Evolutionary conservation across 2,329 filamentous ascomycete species (phyloP).

Genomic region (Monosporascus sp.): DNA sequence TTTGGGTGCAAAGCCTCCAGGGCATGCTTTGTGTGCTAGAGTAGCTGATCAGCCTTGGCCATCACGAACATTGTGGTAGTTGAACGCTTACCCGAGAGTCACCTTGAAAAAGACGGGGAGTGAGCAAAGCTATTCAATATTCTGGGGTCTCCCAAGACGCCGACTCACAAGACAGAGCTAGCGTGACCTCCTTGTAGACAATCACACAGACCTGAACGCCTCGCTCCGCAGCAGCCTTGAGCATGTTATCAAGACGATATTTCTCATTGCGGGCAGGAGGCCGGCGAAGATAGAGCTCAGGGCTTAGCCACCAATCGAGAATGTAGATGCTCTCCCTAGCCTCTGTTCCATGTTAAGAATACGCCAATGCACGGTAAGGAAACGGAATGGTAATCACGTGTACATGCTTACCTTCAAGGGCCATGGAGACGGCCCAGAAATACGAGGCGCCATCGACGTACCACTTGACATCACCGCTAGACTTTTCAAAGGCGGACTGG

Average conservation of each 20-base stretch:
- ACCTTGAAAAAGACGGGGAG: slow-evolving; percentile 18
- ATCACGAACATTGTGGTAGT: neutral
- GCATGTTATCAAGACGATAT: slow-evolving; percentile 79
- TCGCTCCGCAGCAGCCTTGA: slow-evolving; percentile 74
- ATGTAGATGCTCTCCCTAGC: slow-evolving; percentile 78
- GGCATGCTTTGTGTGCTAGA: slow-evolving; percentile 71
- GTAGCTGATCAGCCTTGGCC: neutral
- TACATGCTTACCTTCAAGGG: slow-evolving; percentile 55
- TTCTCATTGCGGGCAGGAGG: slow-evolving; percentile 76
- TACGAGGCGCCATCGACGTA: slow-evolving; percentile 81
- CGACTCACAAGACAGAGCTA: slow-evolving; percentile 70
- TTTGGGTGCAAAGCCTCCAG: slow-evolving; percentile 76
- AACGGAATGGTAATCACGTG: neutral
- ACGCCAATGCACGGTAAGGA: neutral
- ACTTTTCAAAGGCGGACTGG: slow-evolving; percentile 67
- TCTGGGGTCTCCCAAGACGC: slow-evolving; percentile 29
- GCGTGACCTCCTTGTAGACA: slow-evolving; percentile 87
- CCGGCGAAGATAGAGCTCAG: slow-evolving; percentile 80
- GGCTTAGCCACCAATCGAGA: slow-evolving; percentile 85
- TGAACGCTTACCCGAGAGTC: slow-evolving; percentile 40
- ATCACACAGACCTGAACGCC: slow-evolving; percentile 82
- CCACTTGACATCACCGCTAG: slow-evolving; percentile 76
- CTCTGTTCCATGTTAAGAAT: slow-evolving; percentile 32
- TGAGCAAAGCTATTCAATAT: slow-evolving; percentile 7
- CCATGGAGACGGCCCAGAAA: slow-evolving; percentile 78